These are phyloP conservation scores for Coccinonectria pachysandricola DNA, from an alignment of 2,329 filamentous ascomycete species.

Conservation along the genomic window DNA sequence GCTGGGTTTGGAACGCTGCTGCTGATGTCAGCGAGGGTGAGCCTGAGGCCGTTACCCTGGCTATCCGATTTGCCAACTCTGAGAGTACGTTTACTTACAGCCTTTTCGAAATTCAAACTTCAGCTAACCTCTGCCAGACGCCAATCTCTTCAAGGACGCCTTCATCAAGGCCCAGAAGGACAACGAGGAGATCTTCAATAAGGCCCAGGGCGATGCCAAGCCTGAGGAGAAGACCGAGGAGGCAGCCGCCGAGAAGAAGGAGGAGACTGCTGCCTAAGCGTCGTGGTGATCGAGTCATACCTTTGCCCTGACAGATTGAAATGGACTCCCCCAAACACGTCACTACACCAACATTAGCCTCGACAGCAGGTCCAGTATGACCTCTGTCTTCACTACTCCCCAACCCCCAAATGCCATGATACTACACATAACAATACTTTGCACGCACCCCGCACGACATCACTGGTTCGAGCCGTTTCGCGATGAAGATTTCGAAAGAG, in stretches of 20 bases:
- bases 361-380: slow-evolving; percentile 5
- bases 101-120: too few species aligned
- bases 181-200: slow-evolving; percentile 76
- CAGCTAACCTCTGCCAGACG: too few species aligned
- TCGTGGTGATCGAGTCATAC: too few species aligned
- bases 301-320: too few species aligned
- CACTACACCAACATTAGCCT: slow-evolving; percentile 12
- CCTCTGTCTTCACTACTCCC: slow-evolving; percentile 5
- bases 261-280: slow-evolving; percentile 11
- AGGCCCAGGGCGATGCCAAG: slow-evolving; percentile 26
- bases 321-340: slow-evolving; percentile 8
- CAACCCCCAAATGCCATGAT: slow-evolving; percentile 9
- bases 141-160: slow-evolving; percentile 93
- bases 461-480: slow-evolving; percentile 9
- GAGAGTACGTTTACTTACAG: too few species aligned
- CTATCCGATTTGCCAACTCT: slow-evolving; percentile 94
- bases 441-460: slow-evolving; percentile 6
- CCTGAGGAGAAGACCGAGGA: slow-evolving; percentile 11
- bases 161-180: slow-evolving; percentile 96
- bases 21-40: slow-evolving; percentile 98
- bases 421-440: slow-evolving; percentile 5
- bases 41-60: slow-evolving; percentile 89
- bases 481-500: slow-evolving; percentile 13
- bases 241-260: slow-evolving; percentile 7
- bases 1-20: slow-evolving; percentile 98